Evolutionary conservation across 371 early-diverging fungal genomes (phyloP).

Genomic region (Mortierella sp.): DNA sequence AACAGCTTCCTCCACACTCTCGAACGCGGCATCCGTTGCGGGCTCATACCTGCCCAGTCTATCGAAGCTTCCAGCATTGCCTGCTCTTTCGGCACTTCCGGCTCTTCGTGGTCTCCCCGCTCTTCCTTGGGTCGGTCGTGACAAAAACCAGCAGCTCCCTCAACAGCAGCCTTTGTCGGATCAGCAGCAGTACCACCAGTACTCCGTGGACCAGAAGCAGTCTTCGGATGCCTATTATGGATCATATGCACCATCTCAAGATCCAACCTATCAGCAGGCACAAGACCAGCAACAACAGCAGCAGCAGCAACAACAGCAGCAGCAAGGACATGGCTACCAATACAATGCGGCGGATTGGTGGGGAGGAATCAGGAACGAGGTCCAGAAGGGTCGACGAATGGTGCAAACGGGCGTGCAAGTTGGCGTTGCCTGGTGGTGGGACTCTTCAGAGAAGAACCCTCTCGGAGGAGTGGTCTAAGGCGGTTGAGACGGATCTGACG

Average conservation of each 20-base stretch:
- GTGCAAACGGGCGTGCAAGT: conserved; percentile 51
- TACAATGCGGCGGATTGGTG: conserved; percentile 26
- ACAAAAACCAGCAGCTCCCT: conserved; percentile 34
- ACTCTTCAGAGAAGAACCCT: conserved; percentile 42
- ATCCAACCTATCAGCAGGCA: conserved; percentile 4
- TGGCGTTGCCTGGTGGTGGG: conserved; percentile 59
- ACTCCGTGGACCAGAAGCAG: conserved; percentile 11
- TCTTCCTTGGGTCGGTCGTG: conserved; percentile 33
- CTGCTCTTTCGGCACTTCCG: conserved; percentile 21
- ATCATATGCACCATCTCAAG: conserved; percentile 11
- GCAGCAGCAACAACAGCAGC: conserved; percentile 16
- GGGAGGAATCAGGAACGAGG: conserved; percentile 40
- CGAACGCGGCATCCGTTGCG: conserved; percentile 44
- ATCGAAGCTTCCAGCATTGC: conserved; percentile 36
- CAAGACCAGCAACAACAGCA: conserved; percentile 21
- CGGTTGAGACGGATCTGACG: neutral
- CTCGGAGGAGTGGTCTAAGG: conserved; percentile 31
- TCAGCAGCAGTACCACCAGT: neutral
- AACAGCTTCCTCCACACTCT: conserved; percentile 36
- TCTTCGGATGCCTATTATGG: neutral
- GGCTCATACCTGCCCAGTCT: conserved; percentile 49
- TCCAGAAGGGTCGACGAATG: conserved; percentile 50
- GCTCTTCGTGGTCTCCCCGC: conserved; percentile 25
- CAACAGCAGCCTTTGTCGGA: conserved; percentile 31
- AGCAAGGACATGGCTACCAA: neutral